Conservation (phyloP, 2,329 filamentous ascomycete species). For the Falciphora oryzae region DNA sequence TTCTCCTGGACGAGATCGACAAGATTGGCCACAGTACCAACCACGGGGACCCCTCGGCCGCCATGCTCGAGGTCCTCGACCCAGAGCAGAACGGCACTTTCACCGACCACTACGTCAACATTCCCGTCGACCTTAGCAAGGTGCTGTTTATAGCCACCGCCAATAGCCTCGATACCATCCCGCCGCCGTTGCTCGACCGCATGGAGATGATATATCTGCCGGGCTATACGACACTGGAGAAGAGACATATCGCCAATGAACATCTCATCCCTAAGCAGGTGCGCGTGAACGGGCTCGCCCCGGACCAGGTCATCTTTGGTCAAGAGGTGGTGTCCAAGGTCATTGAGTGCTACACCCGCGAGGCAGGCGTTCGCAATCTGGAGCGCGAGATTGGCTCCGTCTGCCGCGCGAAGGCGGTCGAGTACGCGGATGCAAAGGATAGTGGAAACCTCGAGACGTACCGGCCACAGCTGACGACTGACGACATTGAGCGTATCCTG, state of each 20-base stretch:
- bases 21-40: constrained; percentile 89
- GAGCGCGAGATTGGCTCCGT: constrained; percentile 94
- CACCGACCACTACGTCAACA: constrained; percentile 92
- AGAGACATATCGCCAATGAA: constrained; percentile 85
- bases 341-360: constrained; percentile 93
- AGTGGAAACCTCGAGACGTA: constrained; percentile 54
- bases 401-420: constrained; percentile 90
- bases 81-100: constrained; percentile 96
- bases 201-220: constrained; percentile 95
- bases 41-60: constrained; percentile 91
- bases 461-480: constrained; percentile 63
- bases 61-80: constrained; percentile 96
- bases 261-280: constrained; percentile 98
- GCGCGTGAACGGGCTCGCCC: constrained; percentile 75
- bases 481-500: constrained; percentile 84
- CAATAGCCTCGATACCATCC: constrained; percentile 91
- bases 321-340: constrained; percentile 89
- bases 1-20: constrained; percentile 95
- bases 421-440: constrained; percentile 88
- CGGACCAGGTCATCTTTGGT: constrained; percentile 69
- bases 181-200: constrained; percentile 84
- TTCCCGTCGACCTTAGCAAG: constrained; percentile 92
- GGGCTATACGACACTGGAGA: constrained; percentile 95
- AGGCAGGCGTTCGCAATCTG: constrained; percentile 91
- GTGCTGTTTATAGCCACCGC: constrained; percentile 97